phyloP scores from a whole-genome alignment of 192 early-diverging fungal species.

The Entrophospora sp. region DNA sequence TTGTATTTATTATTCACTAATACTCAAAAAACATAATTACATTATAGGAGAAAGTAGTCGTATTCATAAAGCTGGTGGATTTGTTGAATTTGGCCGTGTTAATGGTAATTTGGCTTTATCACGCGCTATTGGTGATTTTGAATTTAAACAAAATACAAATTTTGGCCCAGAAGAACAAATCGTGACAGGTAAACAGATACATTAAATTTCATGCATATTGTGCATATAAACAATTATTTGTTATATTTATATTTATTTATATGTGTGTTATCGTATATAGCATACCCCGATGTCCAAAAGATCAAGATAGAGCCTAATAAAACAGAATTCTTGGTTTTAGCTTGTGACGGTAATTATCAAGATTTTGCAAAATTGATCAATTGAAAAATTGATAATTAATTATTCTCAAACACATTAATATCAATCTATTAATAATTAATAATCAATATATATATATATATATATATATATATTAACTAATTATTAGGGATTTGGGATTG shows the following conservation, averaged over 20 bases:
- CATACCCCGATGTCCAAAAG: constrained; percentile 74
- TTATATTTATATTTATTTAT: not conserved
- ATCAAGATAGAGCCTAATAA: constrained; percentile 46
- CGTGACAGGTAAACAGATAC: constrained; percentile 58
- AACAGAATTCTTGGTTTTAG: constrained; percentile 91
- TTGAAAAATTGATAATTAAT: too few relatives aligned
- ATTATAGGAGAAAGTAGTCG: constrained; percentile 62
- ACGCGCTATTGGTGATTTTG: constrained; percentile 96
- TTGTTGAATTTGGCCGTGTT: constrained; percentile 97
- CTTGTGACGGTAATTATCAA: constrained; percentile 81
- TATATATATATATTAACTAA: not conserved
- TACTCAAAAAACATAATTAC: not conserved
- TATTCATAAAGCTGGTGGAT: constrained; percentile 87
- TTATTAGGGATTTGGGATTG: constrained; percentile 95
- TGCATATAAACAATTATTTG: not conserved
- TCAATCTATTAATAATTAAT: too few relatives aligned
- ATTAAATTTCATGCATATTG: not conserved
- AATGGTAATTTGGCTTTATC: constrained; percentile 97
- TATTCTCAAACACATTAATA: too few relatives aligned
- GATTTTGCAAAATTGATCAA: too few relatives aligned
- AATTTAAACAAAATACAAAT: constrained; percentile 86
- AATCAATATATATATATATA: too few relatives aligned
- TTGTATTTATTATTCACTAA: not conserved
- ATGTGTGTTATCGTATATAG: constrained; percentile 27
- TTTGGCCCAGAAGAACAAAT: constrained; percentile 82